phyloP scores from a whole-genome alignment of 805 yeast genomes.

The Ogataea pini region DNA sequence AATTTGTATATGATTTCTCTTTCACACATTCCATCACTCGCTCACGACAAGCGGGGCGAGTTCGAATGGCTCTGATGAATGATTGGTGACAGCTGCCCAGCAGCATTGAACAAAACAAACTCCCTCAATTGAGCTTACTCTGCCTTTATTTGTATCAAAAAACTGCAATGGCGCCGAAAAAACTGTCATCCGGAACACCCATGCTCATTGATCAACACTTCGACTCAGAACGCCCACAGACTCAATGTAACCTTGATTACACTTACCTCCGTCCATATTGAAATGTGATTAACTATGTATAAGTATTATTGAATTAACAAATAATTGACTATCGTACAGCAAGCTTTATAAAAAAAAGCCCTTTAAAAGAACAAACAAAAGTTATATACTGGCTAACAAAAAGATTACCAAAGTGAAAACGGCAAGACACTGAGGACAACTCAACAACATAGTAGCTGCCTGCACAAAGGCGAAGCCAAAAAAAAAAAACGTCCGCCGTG shows the following conservation, averaged over 20 bases:
- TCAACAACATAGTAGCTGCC: slow-evolving; percentile 20
- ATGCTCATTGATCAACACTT: background rate
- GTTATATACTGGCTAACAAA: slow-evolving; percentile 15
- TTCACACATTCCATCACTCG: too few relatives aligned
- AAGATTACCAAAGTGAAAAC: slow-evolving; percentile 10
- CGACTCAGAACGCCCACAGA: background rate
- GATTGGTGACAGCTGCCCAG: background rate
- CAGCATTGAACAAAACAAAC: background rate
- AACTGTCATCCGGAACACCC: background rate
- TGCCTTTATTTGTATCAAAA: too few relatives aligned
- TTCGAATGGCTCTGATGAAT: too few relatives aligned
- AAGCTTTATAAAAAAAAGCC: slow-evolving; percentile 4
- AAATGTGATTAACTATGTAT: slow-evolving; percentile 17
- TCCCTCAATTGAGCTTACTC: too few relatives aligned
- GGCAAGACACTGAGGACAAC: slow-evolving; percentile 23
- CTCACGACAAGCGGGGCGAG: too few relatives aligned
- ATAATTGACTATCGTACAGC: slow-evolving; percentile 20
- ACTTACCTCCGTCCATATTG: slow-evolving; percentile 65
- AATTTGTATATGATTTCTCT: too few relatives aligned
- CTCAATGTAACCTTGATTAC: background rate
- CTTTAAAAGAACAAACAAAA: slow-evolving; percentile 13
- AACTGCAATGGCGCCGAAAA: too few relatives aligned
- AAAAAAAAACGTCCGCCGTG: slow-evolving; percentile 4
- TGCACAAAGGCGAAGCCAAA: slow-evolving; percentile 9
- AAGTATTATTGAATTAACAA: slow-evolving; percentile 17